Base-by-base conservation (phyloP, 225 moss, liverwort and hornwort genomes). In the Polytrichum commune region DNA sequence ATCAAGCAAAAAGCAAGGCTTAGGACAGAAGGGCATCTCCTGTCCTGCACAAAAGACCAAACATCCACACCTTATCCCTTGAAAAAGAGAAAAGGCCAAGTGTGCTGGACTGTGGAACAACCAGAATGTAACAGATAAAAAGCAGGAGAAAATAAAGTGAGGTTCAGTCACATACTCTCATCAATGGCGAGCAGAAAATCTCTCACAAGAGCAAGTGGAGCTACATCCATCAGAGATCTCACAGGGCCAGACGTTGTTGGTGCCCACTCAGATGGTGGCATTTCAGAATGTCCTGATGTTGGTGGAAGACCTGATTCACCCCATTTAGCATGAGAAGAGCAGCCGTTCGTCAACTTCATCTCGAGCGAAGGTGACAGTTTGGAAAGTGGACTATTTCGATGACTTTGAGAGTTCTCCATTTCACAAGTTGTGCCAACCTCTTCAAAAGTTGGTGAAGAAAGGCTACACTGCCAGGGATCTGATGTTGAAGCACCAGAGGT, bases 201-300 rank as follows among this genome's bases (percentile, higher is more conserved):
- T 81, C 79, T 83, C 27, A 91, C 80, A 27, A 90, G 88, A 46
- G 90, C 77, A 76, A 98, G 83, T 55, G 98, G 91, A 58, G 95
- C 93, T 55, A 93, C 95, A 80, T 98, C 95, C 70, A 93, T 70
- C 62, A 98, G 83, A 27, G 98, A 95, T 66, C 88, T 79, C 19
- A 98, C 93, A 78, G 95, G 82, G 38, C 92, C 90, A 63, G 79
- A 86, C 61, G 79, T 83, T 74, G 80, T 75, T 54, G 98, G 92
- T 55, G 79, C 72, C 98, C 95, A 98, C 74, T 80, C 84, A 62
- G 67, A 33, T 38, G 77, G 29, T 54, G 60, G 38, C 62, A 66
- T 60, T 62, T 65, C 70, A 56, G 65, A 76, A 26, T 62, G 55
- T 30, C 55, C 29, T 74, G 78, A 72, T 65, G 81, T 73, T 16